Percentiles rank a stretch among this genome's conserved stretches.
These are phyloP conservation scores for Nicotiana sylvestris DNA, from an alignment of 257 asterid genomes.

Conservation along the genomic window DNA sequence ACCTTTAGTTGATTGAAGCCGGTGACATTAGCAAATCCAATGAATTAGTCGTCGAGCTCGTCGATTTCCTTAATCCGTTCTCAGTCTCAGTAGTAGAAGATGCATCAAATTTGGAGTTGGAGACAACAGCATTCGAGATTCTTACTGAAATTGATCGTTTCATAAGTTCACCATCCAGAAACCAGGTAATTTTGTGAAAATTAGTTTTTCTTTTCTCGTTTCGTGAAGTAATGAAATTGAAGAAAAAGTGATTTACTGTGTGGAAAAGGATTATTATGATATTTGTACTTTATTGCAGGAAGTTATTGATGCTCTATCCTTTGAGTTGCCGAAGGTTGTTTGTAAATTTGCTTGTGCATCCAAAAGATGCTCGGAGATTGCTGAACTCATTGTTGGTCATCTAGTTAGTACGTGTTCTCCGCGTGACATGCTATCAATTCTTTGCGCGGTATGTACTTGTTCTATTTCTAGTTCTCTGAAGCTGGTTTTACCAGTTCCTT, in stretches of 20 bases:
- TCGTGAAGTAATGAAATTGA: not conserved
- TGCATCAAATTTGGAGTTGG: conserved; percentile 27
- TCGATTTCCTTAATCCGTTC: conserved; percentile 41
- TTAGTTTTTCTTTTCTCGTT: not conserved
- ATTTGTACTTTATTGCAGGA: conserved; percentile 33
- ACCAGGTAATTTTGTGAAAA: conserved; percentile 39
- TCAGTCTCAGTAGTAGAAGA: conserved; percentile 28
- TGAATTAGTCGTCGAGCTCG: conserved; percentile 41
- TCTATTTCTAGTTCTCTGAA: not conserved
- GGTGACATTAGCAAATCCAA: conserved; percentile 41
- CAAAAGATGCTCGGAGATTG: conserved; percentile 47
- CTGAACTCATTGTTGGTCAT: conserved; percentile 35
- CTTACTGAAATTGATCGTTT: conserved; percentile 47
- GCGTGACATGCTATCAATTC: conserved; percentile 82
- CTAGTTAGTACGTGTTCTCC: conserved; percentile 55
- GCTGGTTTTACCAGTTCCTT: not conserved
- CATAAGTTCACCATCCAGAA: conserved; percentile 34
- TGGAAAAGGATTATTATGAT: not conserved
- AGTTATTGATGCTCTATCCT: conserved; percentile 61
- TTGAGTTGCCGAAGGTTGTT: conserved; percentile 65
- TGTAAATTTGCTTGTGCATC: conserved; percentile 60
- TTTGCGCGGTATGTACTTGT: conserved; percentile 55
- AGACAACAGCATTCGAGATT: conserved; percentile 32
- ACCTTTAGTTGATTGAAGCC: conserved; percentile 45
- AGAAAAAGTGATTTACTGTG: not conserved